phyloP scores from a whole-genome alignment of 2,329 filamentous ascomycete genomes.

The Fusarium denticulatum region DNA sequence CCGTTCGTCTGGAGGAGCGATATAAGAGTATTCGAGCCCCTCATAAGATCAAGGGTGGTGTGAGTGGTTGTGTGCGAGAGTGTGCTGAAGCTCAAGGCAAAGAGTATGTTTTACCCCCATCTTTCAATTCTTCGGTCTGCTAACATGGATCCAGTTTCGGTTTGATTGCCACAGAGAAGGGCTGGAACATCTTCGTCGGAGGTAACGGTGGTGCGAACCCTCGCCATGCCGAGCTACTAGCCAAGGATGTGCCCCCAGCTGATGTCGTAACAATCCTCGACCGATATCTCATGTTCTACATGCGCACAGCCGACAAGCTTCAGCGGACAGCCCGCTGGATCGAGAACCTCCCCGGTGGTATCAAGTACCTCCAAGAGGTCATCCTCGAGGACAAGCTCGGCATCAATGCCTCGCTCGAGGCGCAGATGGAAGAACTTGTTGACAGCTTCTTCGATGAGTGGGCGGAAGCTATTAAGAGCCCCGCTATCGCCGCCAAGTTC shows the following conservation, averaged over 20 bases:
- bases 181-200: constrained; percentile 91
- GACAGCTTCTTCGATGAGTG: constrained; percentile 90
- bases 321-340: constrained; percentile 91
- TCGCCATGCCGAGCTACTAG: constrained; percentile 81
- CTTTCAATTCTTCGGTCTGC: not conserved
- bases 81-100: constrained; percentile 94
- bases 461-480: constrained; percentile 81
- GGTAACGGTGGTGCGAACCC: constrained; percentile 92
- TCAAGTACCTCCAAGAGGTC: constrained; percentile 84
- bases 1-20: constrained; percentile 84
- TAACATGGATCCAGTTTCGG: constrained; percentile 70
- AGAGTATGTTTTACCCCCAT: constrained; percentile 66
- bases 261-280: constrained; percentile 87
- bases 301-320: constrained; percentile 89
- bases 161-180: constrained; percentile 90
- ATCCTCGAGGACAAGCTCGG: constrained; percentile 87
- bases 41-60: constrained; percentile 91
- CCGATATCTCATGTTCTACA: constrained; percentile 92
- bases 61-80: constrained; percentile 90
- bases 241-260: constrained; percentile 84
- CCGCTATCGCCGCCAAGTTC: constrained; percentile 75
- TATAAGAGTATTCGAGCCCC: constrained; percentile 92
- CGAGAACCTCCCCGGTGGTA: constrained; percentile 83
- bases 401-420: constrained; percentile 83
- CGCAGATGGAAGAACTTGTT: constrained; percentile 88